These are phyloP conservation scores for Rhytidhysteron rufulum DNA, from an alignment of 2,329 filamentous ascomycete genomes.

Conservation along the genomic window DNA sequence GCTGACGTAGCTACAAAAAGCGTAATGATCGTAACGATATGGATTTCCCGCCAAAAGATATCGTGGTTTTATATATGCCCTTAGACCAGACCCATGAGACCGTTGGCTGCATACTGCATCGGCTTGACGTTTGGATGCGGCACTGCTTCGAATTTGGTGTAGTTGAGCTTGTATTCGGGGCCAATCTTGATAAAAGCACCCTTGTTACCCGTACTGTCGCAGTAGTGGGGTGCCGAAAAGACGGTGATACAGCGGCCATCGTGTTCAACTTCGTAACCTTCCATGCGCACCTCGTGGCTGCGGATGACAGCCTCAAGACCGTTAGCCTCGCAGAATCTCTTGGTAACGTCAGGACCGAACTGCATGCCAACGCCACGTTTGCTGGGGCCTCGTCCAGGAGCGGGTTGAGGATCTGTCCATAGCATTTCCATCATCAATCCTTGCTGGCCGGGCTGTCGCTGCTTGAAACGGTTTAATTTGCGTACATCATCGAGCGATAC, in stretches of 20 bases:
- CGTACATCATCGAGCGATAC: conserved; percentile 89
- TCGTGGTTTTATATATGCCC: too few species aligned
- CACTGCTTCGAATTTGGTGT: conserved; percentile 92
- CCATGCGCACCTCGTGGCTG: conserved; percentile 97
- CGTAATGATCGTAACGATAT: neutral
- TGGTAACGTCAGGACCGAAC: conserved; percentile 94
- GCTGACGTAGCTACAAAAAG: neutral
- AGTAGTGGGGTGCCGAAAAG: conserved; percentile 96
- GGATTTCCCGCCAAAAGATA: neutral
- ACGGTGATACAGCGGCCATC: conserved; percentile 96
- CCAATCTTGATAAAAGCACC: conserved; percentile 98
- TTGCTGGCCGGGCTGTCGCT: conserved; percentile 86
- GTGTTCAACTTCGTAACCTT: conserved; percentile 98
- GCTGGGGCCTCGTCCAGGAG: conserved; percentile 83
- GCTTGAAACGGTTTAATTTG: conserved; percentile 84
- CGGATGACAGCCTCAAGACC: conserved; percentile 91
- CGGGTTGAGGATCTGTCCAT: conserved; percentile 92
- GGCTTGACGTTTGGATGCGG: conserved; percentile 93
- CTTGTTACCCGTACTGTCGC: conserved; percentile 96
- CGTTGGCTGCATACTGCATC: conserved; percentile 85
- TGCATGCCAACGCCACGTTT: conserved; percentile 96
- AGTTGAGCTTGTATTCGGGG: conserved; percentile 84
- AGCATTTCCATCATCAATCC: conserved; percentile 99
- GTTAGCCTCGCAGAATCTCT: conserved; percentile 94
- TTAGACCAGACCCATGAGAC: conserved; percentile 72